Base-by-base conservation (phyloP, 805 yeast genomes). In the Candida berthetii region DNA sequence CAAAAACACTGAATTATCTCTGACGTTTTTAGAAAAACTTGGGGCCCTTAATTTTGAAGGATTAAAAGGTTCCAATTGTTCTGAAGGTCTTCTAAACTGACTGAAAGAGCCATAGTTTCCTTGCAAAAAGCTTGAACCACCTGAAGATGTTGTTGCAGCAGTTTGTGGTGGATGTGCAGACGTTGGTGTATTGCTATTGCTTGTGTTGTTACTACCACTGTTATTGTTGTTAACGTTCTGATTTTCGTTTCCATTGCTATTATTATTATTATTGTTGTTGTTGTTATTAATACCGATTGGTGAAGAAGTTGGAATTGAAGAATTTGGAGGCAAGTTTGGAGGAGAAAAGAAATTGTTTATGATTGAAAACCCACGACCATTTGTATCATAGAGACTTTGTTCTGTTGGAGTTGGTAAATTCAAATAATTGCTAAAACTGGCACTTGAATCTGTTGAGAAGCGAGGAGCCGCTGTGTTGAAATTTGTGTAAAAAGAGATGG, bases 41-140 rank as follows among this genome's bases (percentile, higher is more conserved):
- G 60, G 52, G n/a, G 47, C 55, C 43, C 58, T 52, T 17, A 62
- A 51, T 36, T 61, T 57, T n/a, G 48, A 42, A 3, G 74, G 65
- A 38, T 65, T 60, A 47, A 72, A 73, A 1, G 76, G 72, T 41
- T 74, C 79, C 38, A 72, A 45, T 39, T 71, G 76, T 48, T 74
- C 78, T 37, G 75, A 66, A n/a, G 70, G 73, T 37, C 77, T 58
- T 47, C 76, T 60, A 19, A 49, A 36, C 40, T 56, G 44, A 45
- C 51, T 46, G 53, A 50, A 47, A 42, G 64, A 40, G 53, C 63
- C 37, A 37, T 40, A 52, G 17, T 53, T 54, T 13, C 40, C 42
- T 7, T 27, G n/a, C 7, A 40, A 34, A 13, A 57, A 42, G 15
- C 18, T 34, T 34, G 24, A 24, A 19, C 36, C 36, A 7, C 9